Evolutionary conservation across 768 basidiomycete genomes (phyloP), one percentile per base, ranked within the genome.

Genomic region (Boletus insuetus): DNA sequence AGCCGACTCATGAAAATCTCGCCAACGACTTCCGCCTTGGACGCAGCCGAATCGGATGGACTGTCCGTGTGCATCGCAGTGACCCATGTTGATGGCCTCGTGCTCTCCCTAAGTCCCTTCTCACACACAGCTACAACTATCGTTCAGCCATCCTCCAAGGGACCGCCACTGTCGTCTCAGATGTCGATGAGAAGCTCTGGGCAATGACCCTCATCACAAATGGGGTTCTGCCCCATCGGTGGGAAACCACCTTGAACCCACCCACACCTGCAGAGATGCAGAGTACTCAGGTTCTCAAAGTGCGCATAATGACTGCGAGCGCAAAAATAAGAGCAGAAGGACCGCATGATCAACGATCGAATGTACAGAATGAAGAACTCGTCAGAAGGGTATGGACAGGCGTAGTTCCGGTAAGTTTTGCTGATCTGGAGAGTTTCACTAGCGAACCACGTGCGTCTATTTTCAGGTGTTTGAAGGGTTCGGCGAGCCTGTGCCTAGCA

Each of bases 1-100:
- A 66, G 66, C 24, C 62, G 65, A 26, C 66, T 66, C 20, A 68
- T 68, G 65, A 66, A 68, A 53, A 51, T 68, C 40, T 46, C 64
- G 0, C 12, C 56, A 3, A 11, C 43, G 10, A 11, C 41, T 3
- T 50, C 53, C 31, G 17, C 37, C 5, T 44, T 20, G 11, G 38
- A 40, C 22, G 19, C 22, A 26, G 24, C 3, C 2, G 59, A 51
- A 37, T 41, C 44, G 2, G 49, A 59, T 4, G 60, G 52, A 20
- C 52, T 66, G 11, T 41, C 45, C n/a, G 47, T 66, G 10, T 67
- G 63, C 58, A 43, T 66, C 29, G 65, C 65, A 22, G 65, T 66
- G 19, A 66, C 66, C 17, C 58, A 65, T 6, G 48, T 66, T 19
- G 65, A 66, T 11, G 65, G 66, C 13, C 54, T 65, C 19, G 65